Percentiles rank a stretch among this genome's conserved stretches.
These are phyloP conservation scores for Candida odintsovae DNA, from an alignment of 805 yeast species.

Conservation along the genomic window DNA sequence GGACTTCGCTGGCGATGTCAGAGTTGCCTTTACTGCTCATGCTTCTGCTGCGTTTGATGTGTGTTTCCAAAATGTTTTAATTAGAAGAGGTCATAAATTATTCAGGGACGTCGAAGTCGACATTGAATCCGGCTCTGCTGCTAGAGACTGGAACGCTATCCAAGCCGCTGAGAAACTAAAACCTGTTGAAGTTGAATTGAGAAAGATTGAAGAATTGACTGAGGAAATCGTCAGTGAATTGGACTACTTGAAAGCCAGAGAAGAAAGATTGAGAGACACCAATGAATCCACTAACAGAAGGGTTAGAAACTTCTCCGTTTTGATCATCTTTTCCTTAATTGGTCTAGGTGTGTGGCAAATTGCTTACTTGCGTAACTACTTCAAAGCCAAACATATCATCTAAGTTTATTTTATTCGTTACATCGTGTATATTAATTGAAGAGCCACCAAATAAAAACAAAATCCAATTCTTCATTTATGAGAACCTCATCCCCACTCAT, in stretches of 20 bases:
- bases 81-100: slow-evolving; percentile 37
- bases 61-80: slow-evolving; percentile 71
- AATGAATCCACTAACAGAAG: slow-evolving; percentile 94
- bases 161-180: slow-evolving; percentile 90
- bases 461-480: background rate
- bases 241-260: slow-evolving; percentile 80
- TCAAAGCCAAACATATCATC: slow-evolving; percentile 78
- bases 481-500: background rate
- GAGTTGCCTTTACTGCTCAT: slow-evolving; percentile 82
- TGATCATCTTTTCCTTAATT: slow-evolving; percentile 62
- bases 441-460: background rate
- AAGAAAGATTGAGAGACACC: slow-evolving; percentile 90
- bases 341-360: slow-evolving; percentile 91
- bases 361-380: slow-evolving; percentile 85
- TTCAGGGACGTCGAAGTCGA: slow-evolving; percentile 80
- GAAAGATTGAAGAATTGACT: slow-evolving; percentile 79
- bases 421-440: background rate
- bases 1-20: slow-evolving; percentile 66
- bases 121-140: slow-evolving; percentile 92
- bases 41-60: slow-evolving; percentile 82
- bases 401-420: slow-evolving; percentile 23
- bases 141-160: slow-evolving; percentile 95
- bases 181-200: slow-evolving; percentile 87
- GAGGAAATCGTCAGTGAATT: slow-evolving; percentile 77
- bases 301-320: slow-evolving; percentile 78